A percentile compares a stretch with the other conserved stretches of the same genome.
phyloP scores from a whole-genome alignment of 2,329 filamentous ascomycete species.

The Xylaria sp. region DNA sequence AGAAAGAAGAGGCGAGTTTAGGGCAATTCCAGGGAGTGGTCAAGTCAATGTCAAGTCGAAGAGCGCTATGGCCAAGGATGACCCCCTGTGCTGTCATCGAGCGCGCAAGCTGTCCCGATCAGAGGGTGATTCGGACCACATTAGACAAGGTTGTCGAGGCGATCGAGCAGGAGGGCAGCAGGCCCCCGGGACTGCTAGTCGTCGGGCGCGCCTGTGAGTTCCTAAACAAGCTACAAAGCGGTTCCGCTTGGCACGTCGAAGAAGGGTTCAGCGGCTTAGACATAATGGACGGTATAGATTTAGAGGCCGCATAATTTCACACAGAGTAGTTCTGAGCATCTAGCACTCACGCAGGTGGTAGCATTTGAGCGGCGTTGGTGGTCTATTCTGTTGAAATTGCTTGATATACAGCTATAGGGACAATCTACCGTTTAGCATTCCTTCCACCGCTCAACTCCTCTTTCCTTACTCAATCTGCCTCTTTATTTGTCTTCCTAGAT shows the following conservation, averaged over 20 bases:
- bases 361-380: constrained; percentile 3
- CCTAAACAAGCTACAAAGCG: constrained; percentile 67
- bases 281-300: constrained; percentile 44
- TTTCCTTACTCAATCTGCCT: neutral
- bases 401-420: constrained; percentile 28
- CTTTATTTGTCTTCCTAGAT: neutral
- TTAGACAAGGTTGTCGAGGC: constrained; percentile 81
- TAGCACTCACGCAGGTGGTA: neutral
- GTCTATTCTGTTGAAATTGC: constrained; percentile 14
- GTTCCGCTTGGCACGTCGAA: constrained; percentile 82
- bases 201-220: constrained; percentile 87
- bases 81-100: constrained; percentile 95
- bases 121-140: constrained; percentile 90
- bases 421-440: constrained; percentile 33
- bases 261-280: constrained; percentile 86
- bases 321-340: neutral
- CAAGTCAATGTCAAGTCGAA: neutral
- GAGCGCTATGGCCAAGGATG: constrained; percentile 72
- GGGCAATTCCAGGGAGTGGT: constrained; percentile 41
- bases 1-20: constrained; percentile 45
- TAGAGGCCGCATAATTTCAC: constrained; percentile 28
- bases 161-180: constrained; percentile 87
- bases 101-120: constrained; percentile 91
- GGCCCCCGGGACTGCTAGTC: constrained; percentile 89
- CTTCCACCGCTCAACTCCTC: neutral